These are phyloP conservation scores for Mucor irregularis DNA, from an alignment of 371 early-diverging fungal species.

Conservation along the genomic window DNA sequence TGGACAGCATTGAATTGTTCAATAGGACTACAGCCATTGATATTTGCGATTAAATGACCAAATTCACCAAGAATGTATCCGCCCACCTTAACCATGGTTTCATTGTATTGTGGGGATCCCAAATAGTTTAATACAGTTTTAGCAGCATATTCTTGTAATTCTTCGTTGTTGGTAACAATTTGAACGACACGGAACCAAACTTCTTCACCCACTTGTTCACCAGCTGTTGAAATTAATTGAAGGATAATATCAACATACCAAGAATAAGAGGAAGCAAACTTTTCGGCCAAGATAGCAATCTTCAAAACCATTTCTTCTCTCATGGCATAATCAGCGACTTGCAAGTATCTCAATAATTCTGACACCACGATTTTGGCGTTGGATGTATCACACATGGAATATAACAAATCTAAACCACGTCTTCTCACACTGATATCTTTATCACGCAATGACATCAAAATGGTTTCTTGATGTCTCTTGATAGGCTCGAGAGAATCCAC, in stretches of 20 bases:
- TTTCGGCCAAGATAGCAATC: conserved; percentile 97
- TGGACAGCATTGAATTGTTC: conserved; percentile 94
- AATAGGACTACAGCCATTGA: conserved; percentile 79
- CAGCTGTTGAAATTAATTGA: conserved; percentile 92
- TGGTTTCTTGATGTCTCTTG: conserved; percentile 86
- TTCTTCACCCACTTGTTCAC: conserved; percentile 94
- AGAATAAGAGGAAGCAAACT: conserved; percentile 93
- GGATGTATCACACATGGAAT: conserved; percentile 92
- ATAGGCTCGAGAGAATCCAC: conserved; percentile 84
- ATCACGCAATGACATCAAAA: conserved; percentile 88
- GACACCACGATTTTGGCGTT: conserved; percentile 88
- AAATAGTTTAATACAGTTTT: conserved; percentile 81
- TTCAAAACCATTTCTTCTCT: conserved; percentile 97
- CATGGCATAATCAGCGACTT: conserved; percentile 87
- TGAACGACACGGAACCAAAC: conserved; percentile 97
- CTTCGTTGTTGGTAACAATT: conserved; percentile 91
- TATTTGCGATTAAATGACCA: conserved; percentile 91
- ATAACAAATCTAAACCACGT: conserved; percentile 93
- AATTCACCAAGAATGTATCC: conserved; percentile 96
- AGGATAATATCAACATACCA: conserved; percentile 98
- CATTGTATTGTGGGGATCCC: conserved; percentile 85
- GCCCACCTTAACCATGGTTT: conserved; percentile 92
- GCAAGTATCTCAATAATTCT: conserved; percentile 87
- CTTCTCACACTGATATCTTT: conserved; percentile 96
- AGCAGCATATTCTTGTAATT: conserved; percentile 91